These are phyloP conservation scores for Sclerotiophoma versabilis DNA, from an alignment of 2,329 filamentous ascomycete species.

Conservation along the genomic window DNA sequence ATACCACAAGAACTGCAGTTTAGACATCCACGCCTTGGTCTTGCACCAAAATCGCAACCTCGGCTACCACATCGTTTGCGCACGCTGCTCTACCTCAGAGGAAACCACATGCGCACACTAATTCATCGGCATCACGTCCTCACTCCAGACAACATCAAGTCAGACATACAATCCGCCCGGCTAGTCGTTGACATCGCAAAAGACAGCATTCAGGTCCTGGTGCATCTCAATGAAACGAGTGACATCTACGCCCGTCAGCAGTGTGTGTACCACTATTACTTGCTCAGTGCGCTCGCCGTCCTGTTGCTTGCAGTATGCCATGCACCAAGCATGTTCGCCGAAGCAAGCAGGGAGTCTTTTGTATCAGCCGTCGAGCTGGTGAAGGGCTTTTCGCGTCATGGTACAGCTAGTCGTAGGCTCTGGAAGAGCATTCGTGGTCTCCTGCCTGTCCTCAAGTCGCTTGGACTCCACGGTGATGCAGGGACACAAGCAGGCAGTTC, in stretches of 20 bases:
- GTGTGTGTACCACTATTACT: constrained; percentile 29
- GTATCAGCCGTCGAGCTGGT: constrained; percentile 28
- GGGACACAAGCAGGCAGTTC: neutral
- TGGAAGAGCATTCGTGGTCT: constrained; percentile 31
- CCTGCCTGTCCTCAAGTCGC: constrained; percentile 24
- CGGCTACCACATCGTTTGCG: constrained; percentile 24
- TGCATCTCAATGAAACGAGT: constrained; percentile 28
- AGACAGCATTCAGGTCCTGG: constrained; percentile 29
- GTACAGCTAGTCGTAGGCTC: constrained; percentile 26
- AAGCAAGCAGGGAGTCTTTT: constrained; percentile 26
- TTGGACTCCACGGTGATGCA: constrained; percentile 10
- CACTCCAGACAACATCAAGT: constrained; percentile 24
- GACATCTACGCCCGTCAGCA: constrained; percentile 31
- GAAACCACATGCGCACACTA: constrained; percentile 26
- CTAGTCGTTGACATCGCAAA: constrained; percentile 28
- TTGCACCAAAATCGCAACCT: constrained; percentile 19
- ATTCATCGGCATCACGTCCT: constrained; percentile 32
- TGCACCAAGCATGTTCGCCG: constrained; percentile 26
- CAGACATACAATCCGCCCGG: constrained; percentile 18
- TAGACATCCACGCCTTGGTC: constrained; percentile 21
- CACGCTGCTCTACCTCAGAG: constrained; percentile 26
- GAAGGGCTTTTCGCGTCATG: constrained; percentile 27
- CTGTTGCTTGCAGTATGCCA: constrained; percentile 29
- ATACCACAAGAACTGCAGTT: constrained; percentile 29
- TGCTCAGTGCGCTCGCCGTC: constrained; percentile 28